Base-by-base conservation (phyloP, 805 yeast species). In the Metschnikowia rubicola region DNA sequence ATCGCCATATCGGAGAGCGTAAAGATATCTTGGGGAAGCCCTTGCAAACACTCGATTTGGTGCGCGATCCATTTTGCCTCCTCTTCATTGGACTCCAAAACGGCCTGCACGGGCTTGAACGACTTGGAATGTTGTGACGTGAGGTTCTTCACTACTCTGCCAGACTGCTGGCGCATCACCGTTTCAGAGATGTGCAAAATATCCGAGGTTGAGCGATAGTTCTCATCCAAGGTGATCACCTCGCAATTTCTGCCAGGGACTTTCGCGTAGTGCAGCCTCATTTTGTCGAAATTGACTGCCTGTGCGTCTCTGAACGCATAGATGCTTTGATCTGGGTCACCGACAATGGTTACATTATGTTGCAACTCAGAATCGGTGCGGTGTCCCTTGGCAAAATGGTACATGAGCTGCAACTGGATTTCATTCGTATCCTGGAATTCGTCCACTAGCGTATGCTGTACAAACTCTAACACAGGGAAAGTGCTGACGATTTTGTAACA, bases 291-390 rank as follows among this genome's bases (percentile, higher is more conserved):
- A 57, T 87, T 90, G 13, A 71, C 67, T 1, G 84, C 73, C 32
- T 81, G 81, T 0, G 97, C 97, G 57, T 84, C 82, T 50, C 98
- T 71, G 56, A 92, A 92, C 0, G 85, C 89, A 63, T 94, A 92
- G 19, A 92, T 92, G 59, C 96, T 84, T 65, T 92, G 99, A 64
- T 94, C 97, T 0, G 97, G 96, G 61, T 92, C 99, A 1, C 99
- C 99, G 2, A 92, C 97, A 1, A 90, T 83, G 0, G 97, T 88
- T 8, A 92, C 76, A 48, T 83, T 83, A 50, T 80, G 62, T 33
- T 71, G 73, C 15, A 60, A 36, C 6, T 37, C 29, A 7, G 51
- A 29, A 15, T 66, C 62, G 3, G 64, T 57, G 35, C 76, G 70
- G 47, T 63, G 59, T 9, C 70, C 70, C 35, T 48, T 47, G 2